A percentile compares a stretch with the other conserved stretches of the same genome.
Conservation (phyloP, 83 land plant genomes). For the Picea abies region DNA sequence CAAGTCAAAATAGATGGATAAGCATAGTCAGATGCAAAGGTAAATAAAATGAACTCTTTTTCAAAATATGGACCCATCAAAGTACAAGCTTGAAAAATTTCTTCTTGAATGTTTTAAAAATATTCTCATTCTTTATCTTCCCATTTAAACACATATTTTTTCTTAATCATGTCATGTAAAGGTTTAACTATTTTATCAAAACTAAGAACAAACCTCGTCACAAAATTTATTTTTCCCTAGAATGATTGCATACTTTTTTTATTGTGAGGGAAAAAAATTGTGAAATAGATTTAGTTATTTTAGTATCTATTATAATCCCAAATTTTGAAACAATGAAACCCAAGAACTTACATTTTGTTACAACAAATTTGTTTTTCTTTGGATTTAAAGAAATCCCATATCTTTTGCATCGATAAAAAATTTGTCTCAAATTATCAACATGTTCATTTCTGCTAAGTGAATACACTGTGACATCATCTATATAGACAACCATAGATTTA, state of each 20-base stretch:
- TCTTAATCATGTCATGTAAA: background rate
- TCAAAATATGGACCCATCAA: background rate
- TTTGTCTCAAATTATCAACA: no score
- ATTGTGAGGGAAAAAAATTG: background rate
- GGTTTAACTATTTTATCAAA: background rate
- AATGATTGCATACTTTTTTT: background rate
- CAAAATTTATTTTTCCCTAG: no score
- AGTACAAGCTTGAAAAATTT: accelerated
- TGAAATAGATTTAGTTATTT: background rate
- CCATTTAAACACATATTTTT: background rate
- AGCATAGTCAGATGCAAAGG: no score
- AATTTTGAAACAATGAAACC: background rate
- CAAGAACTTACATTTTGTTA: background rate
- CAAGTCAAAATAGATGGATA: no score
- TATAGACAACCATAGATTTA: no score
- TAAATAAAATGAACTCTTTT: no score
- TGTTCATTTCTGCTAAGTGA: no score
- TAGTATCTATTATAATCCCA: background rate
- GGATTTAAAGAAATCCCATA: no score
- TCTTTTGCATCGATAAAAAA: no score
- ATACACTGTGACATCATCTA: no score
- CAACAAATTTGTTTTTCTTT: no score
- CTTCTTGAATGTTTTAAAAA: background rate
- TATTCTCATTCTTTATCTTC: background rate
- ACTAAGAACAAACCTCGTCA: background rate